phyloP scores from a whole-genome alignment of 768 basidiomycete species.

The Russula foetens region DNA sequence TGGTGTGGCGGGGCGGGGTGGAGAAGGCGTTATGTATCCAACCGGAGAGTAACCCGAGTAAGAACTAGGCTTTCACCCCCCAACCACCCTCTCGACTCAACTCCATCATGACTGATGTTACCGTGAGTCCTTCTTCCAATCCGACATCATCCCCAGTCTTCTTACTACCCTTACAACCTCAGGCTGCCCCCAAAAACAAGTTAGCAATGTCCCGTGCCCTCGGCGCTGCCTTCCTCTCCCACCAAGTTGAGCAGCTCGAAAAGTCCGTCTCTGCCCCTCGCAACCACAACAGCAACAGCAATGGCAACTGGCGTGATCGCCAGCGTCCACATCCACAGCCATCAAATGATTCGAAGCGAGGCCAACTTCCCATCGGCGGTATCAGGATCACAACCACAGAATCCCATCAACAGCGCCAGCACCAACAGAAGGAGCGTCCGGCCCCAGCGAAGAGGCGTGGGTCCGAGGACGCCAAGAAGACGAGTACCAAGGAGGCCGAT shows the following conservation, averaged over 20 bases:
- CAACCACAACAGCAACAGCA: conserved; percentile 5
- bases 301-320: conserved; percentile 17
- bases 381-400: conserved; percentile 8
- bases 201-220: conserved; percentile 81
- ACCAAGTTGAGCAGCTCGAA: conserved; percentile 85
- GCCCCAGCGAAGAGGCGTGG: background rate
- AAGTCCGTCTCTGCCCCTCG: conserved; percentile 48
- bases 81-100: background rate
- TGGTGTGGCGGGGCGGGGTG: no score
- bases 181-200: conserved; percentile 35
- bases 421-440: conserved; percentile 5
- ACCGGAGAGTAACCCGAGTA: background rate
- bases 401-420: background rate
- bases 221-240: conserved; percentile 79
- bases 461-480: background rate
- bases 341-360: conserved; percentile 23
- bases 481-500: conserved; percentile 52
- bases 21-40: background rate
- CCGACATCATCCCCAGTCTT: no score
- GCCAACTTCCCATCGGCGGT: conserved; percentile 9
- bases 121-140: background rate
- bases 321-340: conserved; percentile 7
- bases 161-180: background rate
- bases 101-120: background rate
- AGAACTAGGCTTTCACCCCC: background rate